Evolutionary conservation across 306 rosid species (phyloP).

Genomic region (Quercus dentata): DNA sequence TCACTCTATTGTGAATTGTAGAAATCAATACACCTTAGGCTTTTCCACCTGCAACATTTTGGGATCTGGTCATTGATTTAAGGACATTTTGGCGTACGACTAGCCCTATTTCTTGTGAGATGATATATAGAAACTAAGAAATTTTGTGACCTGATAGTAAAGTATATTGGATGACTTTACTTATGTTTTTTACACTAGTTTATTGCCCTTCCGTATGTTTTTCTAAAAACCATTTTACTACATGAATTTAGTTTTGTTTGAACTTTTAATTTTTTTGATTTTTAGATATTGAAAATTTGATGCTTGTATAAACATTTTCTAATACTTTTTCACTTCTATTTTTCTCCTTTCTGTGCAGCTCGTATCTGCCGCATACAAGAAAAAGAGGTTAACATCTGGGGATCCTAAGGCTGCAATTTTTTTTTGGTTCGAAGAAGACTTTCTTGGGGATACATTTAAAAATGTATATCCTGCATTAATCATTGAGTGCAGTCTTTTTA

Average conservation of each 20-base stretch:
- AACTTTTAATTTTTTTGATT: background rate
- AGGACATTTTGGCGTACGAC: background rate
- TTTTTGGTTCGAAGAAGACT: slow-evolving; percentile 30
- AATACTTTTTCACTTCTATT: slow-evolving; percentile 10
- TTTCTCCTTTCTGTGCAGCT: slow-evolving; percentile 32
- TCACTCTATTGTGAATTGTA: too few relatives aligned
- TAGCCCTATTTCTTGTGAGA: background rate
- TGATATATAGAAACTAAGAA: background rate
- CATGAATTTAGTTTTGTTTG: background rate
- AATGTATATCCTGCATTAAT: slow-evolving; percentile 32
- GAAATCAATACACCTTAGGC: too few relatives aligned
- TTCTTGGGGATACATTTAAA: slow-evolving; percentile 12
- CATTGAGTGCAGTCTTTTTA: slow-evolving; percentile 18
- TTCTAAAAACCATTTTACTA: background rate
- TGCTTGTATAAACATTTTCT: background rate
- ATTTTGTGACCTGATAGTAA: background rate
- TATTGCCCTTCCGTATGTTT: background rate
- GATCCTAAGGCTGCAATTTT: slow-evolving; percentile 29
- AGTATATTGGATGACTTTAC: slow-evolving; percentile 1
- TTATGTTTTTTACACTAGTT: background rate
- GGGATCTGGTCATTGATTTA: background rate
- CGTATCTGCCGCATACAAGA: slow-evolving; percentile 26
- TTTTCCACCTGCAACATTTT: too few relatives aligned
- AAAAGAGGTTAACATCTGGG: slow-evolving; percentile 15
- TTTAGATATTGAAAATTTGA: too few relatives aligned